A percentile compares a stretch with the other conserved stretches of the same genome.
Conservation (phyloP, 371 early-diverging fungal genomes). For the Haplosporangium sp. region DNA sequence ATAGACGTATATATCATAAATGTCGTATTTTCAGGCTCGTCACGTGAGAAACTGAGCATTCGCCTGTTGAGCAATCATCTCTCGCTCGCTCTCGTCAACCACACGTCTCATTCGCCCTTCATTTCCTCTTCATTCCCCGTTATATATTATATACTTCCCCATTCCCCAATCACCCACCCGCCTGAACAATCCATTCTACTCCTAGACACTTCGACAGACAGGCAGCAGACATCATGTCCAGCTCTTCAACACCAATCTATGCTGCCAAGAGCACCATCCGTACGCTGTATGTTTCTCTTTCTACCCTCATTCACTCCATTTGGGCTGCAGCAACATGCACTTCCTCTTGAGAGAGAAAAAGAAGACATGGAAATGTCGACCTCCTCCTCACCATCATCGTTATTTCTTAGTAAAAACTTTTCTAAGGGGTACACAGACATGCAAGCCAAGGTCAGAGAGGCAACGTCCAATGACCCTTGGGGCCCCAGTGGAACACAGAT, state of each 20-base stretch:
- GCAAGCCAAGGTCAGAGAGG: conserved; percentile 94
- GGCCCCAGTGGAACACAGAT: conserved; percentile 89
- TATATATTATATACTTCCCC: too few species aligned
- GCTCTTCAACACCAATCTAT: conserved; percentile 41
- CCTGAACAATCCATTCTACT: too few species aligned
- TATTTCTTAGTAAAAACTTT: conserved; percentile 87
- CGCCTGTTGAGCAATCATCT: too few species aligned
- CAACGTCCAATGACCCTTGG: conserved; percentile 93
- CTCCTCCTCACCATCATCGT: background rate
- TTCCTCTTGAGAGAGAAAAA: conserved; percentile 1
- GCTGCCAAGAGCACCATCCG: conserved; percentile 53
- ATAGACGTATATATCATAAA: too few species aligned
- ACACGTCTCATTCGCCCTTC: too few species aligned
- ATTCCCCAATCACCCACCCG: too few species aligned
- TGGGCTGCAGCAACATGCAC: background rate
- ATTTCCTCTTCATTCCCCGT: too few species aligned
- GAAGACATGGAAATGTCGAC: conserved; percentile 1
- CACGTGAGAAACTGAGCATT: too few species aligned
- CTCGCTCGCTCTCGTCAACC: too few species aligned
- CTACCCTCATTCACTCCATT: background rate
- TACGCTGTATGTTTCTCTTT: conserved; percentile 21
- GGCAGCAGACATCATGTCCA: too few species aligned
- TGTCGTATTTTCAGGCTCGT: too few species aligned
- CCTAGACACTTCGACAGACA: too few species aligned
- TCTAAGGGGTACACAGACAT: conserved; percentile 96